Base-by-base conservation (phyloP, 768 basidiomycete species). In the Mycena leptocephala region DNA sequence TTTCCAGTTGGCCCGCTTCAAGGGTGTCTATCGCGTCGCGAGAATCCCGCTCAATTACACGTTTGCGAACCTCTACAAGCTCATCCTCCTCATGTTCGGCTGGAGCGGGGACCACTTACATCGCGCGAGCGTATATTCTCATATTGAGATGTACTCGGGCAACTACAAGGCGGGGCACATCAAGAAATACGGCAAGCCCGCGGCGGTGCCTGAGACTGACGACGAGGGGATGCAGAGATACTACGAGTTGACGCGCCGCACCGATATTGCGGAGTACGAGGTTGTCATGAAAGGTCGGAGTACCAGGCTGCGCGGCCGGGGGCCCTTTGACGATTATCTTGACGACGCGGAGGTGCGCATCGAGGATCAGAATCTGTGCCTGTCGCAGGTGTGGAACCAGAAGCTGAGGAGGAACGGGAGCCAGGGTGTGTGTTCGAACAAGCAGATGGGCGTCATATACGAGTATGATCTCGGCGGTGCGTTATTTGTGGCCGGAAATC, bases 1-100 rank as follows among this genome's bases (percentile, higher is more conserved):
- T 18, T 70, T 58, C 70, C 70, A 70, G n/a, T 58, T 70, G 13
- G 68, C 56, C 1, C 56, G 68, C 14, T 62, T 70, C 70, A 70
- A 79, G 24, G 69, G 64, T 32, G 76, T 78, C 26, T 77, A 63
- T 14, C 74, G 77, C 55, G 66, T 65, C 48, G 75, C 74, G 14
- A 62, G 32, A 13, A 22, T 80, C 28, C 76, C 76, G 20, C 62
- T 69, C 3, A 77, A 72, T 64, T 80, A 76, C 41, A 77, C 72
- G 20, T 74, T 76, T 33, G 75, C 79, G 26, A 65, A 76, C 61
- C 75, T 80, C 24, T 75, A 76, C 53, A 75, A 41, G 28, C 46
- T 80, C 26, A 62, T 76, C 62, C 70, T 64, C 7, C 78, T 67
- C 63, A 61, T 78, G 33, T 78, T 76, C 37, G 77, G 78, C 22